These are phyloP conservation scores for Tetradesmus obliquus DNA, from an alignment of 139 green algal genomes.

Conservation along the genomic window DNA sequence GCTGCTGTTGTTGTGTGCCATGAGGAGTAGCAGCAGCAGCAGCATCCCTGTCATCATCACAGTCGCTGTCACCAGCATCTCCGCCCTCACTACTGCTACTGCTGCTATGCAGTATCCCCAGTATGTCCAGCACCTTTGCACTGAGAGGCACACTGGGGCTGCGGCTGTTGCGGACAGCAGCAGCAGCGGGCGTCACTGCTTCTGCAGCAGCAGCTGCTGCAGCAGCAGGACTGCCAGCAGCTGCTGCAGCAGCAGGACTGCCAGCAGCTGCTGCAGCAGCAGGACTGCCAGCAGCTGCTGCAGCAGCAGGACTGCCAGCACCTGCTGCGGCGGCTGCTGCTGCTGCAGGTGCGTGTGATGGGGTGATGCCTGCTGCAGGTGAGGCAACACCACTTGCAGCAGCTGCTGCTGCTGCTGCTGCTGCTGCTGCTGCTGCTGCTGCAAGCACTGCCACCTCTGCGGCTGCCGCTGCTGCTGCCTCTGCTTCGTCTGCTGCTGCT, in stretches of 20 bases:
- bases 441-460: background rate
- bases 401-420: no score
- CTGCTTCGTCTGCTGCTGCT: slow-evolving; percentile 42
- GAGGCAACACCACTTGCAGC: background rate
- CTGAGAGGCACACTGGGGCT: slow-evolving; percentile 2
- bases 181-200: background rate
- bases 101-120: slow-evolving; percentile 5
- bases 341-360: background rate
- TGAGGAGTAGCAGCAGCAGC: background rate
- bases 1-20: background rate
- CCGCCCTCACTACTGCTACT: background rate
- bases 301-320: background rate
- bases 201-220: slow-evolving; percentile 20
- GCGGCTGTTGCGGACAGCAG: background rate
- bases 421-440: no score
- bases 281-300: slow-evolving; percentile 10
- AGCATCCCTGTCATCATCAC: background rate
- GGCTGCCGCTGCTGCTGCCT: background rate
- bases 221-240: background rate
- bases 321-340: slow-evolving; percentile 19
- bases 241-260: slow-evolving; percentile 19
- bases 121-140: background rate
- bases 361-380: slow-evolving; percentile 12
- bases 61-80: background rate
- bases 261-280: slow-evolving; percentile 10